phyloP scores from a whole-genome alignment of 2,329 filamentous ascomycete species.

The Fusarium brevicatenulatum region DNA sequence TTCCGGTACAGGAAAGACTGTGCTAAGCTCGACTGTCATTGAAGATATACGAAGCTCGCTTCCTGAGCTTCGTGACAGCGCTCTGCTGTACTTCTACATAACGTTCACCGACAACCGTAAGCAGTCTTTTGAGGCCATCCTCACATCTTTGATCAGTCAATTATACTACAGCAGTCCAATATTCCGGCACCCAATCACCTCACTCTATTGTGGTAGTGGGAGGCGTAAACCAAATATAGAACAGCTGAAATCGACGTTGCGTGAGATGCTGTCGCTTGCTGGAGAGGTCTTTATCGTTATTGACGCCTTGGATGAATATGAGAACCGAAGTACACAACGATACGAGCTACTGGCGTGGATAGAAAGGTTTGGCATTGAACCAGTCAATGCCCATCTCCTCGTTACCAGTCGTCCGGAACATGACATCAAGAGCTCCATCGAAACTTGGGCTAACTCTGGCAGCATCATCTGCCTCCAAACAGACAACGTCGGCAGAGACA shows the following conservation, averaged over 20 bases:
- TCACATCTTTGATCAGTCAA: fast-evolving
- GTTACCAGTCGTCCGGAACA: fast-evolving
- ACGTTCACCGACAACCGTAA: fast-evolving
- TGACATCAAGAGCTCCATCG: fast-evolving
- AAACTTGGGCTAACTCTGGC: fast-evolving
- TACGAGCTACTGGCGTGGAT: fast-evolving
- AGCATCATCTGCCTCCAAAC: too few species aligned
- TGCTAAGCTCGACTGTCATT: not conserved
- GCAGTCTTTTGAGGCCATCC: fast-evolving
- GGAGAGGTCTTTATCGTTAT: fast-evolving
- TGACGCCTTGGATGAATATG: fast-evolving
- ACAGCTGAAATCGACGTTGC: fast-evolving
- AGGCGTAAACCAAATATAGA: fast-evolving
- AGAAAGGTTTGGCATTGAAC: fast-evolving
- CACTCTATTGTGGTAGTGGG: fast-evolving
- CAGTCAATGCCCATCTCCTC: fast-evolving
- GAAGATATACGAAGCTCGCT: not conserved
- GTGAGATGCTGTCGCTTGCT: fast-evolving
- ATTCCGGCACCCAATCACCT: fast-evolving
- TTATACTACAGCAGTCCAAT: fast-evolving
- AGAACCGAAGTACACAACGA: fast-evolving
- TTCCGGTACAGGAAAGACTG: fast-evolving
- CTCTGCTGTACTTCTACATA: not conserved
- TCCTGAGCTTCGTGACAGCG: fast-evolving
- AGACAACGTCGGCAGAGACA: fast-evolving